These are phyloP conservation scores for Aspergillus sp. DNA, from an alignment of 2,329 filamentous ascomycete genomes.

Conservation along the genomic window DNA sequence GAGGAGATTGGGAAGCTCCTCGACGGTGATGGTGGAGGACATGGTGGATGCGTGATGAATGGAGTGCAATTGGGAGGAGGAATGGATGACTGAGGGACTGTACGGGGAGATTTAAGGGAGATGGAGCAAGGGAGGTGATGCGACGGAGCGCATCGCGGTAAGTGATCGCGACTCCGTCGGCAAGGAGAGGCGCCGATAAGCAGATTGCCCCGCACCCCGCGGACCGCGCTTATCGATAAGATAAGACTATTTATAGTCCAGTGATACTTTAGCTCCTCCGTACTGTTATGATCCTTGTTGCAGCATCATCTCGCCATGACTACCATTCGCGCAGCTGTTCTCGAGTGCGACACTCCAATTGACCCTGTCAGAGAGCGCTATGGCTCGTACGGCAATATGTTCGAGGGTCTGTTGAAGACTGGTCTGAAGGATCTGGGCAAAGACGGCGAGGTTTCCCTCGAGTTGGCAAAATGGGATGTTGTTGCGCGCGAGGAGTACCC, in stretches of 20 bases:
- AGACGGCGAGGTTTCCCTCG: conserved; percentile 6
- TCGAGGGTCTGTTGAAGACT: conserved; percentile 21
- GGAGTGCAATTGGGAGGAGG: not conserved
- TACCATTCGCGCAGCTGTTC: conserved; percentile 22
- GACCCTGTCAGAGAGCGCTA: conserved; percentile 18
- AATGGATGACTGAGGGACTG: not conserved
- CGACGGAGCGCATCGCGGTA: not conserved
- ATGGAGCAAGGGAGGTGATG: not conserved
- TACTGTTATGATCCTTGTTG: too few species aligned
- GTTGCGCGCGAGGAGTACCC: conserved; percentile 23
- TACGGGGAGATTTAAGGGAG: not conserved
- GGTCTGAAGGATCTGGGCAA: conserved; percentile 13
- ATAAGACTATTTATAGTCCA: not conserved
- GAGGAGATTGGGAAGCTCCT: conserved; percentile 65
- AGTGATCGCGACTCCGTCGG: not conserved
- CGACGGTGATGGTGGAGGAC: conserved; percentile 48
- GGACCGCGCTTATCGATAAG: conserved; percentile 20
- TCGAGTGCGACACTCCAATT: conserved; percentile 32
- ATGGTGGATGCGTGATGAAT: conserved; percentile 3
- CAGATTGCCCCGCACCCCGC: not conserved
- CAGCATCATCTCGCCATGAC: conserved; percentile 3
- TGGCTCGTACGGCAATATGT: conserved; percentile 27
- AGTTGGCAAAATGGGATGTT: conserved; percentile 25
- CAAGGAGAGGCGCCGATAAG: not conserved
- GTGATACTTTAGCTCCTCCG: too few species aligned